Evolutionary conservation across 306 rosid species (phyloP).

Genomic region (Lotus japonicus): DNA sequence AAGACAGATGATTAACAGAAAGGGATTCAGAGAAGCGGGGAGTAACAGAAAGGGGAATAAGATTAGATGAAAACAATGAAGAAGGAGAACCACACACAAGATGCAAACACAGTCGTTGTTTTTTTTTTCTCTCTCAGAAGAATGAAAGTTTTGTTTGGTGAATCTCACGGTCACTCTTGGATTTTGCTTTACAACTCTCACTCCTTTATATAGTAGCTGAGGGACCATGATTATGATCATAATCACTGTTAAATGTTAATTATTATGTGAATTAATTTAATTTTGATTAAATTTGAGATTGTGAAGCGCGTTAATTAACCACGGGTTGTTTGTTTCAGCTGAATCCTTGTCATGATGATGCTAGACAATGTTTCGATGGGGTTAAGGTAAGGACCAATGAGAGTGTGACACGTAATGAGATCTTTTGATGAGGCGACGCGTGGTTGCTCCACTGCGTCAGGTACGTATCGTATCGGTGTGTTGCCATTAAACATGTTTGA

Average conservation of each 20-base stretch:
- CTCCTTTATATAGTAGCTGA: constrained; percentile 29
- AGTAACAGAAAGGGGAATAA: constrained; percentile 36
- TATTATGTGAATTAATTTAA: not conserved
- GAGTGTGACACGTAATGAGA: not conserved
- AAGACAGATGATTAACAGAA: constrained; percentile 99
- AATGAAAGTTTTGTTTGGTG: not conserved
- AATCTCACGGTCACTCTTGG: constrained; percentile 58
- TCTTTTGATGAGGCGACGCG: constrained; percentile 5
- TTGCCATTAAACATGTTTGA: constrained; percentile 25
- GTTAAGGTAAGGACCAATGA: not conserved
- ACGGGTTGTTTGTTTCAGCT: not conserved
- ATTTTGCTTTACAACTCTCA: not conserved
- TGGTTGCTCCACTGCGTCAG: constrained; percentile 4
- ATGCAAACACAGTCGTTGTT: not conserved
- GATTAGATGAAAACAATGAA: not conserved
- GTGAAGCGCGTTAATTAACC: constrained; percentile 11
- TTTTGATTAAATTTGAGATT: not conserved
- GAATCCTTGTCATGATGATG: constrained; percentile 19
- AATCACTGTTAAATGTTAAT: not conserved
- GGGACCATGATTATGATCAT: not conserved
- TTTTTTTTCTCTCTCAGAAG: not conserved
- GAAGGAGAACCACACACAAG: not conserved
- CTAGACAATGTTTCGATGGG: not conserved
- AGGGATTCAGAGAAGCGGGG: constrained; percentile 99
- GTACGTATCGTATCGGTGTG: not conserved